phyloP scores from a whole-genome alignment of 768 basidiomycete genomes.

The Psilocybe cubensis region DNA sequence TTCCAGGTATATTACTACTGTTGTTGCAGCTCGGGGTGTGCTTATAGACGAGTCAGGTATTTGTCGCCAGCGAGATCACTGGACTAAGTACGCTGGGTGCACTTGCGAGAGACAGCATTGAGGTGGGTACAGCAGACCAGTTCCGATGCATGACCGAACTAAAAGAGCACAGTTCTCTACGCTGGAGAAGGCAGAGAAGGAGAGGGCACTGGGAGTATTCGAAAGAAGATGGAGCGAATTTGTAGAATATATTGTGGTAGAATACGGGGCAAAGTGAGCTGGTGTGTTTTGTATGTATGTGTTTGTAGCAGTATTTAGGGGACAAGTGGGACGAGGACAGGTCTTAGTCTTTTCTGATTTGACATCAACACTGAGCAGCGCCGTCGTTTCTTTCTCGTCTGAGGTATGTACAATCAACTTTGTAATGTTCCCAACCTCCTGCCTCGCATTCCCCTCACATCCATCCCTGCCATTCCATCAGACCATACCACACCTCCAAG shows the following conservation, averaged over 20 bases:
- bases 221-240: constrained; percentile 52
- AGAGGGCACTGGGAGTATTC: constrained; percentile 44
- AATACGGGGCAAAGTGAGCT: constrained; percentile 7
- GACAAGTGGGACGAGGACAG: constrained; percentile 2
- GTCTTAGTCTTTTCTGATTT: constrained; percentile 4
- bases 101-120: constrained; percentile 67
- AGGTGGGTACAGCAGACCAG: constrained; percentile 37
- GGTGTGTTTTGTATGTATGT: constrained; percentile 29
- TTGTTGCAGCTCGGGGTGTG: neutral
- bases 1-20: constrained; percentile 55
- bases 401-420: constrained; percentile 33
- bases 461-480: constrained; percentile 56
- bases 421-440: constrained; percentile 38
- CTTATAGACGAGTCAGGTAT: constrained; percentile 43
- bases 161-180: constrained; percentile 50
- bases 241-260: constrained; percentile 33
- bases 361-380: constrained; percentile 15
- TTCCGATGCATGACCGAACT: neutral
- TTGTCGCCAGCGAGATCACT: constrained; percentile 70
- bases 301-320: constrained; percentile 27
- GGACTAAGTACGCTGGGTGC: constrained; percentile 65
- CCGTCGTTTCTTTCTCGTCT: constrained; percentile 5
- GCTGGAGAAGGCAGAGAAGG: constrained; percentile 50
- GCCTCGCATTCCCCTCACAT: constrained; percentile 65
- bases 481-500: constrained; percentile 44